phyloP scores from a whole-genome alignment of 108 stramenopile genomes.

The Licmophora abbreviata region DNA sequence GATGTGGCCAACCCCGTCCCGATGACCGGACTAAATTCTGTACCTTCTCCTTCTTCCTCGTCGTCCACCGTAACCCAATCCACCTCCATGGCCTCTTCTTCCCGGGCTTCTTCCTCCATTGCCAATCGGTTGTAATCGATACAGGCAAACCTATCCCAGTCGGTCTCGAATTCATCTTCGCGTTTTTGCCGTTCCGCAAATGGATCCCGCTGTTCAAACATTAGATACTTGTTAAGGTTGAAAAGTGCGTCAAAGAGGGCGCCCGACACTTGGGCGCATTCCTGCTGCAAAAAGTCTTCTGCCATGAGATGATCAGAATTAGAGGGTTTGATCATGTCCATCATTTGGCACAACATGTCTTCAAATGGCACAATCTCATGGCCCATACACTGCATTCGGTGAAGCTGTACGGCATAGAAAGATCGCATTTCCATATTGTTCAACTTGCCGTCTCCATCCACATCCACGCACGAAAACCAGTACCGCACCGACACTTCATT shows the following conservation, averaged over 20 bases:
- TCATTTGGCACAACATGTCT: slow-evolving; percentile 98
- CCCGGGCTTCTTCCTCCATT: slow-evolving; percentile 89
- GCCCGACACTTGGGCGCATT: slow-evolving; percentile 84
- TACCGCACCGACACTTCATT: slow-evolving; percentile 88
- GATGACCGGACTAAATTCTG: neutral
- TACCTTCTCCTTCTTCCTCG: slow-evolving; percentile 52
- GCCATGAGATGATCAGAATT: slow-evolving; percentile 44
- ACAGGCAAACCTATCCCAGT: slow-evolving; percentile 97
- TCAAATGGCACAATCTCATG: slow-evolving; percentile 95
- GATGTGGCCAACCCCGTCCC: too few relatives aligned
- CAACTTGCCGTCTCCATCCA: slow-evolving; percentile 92
- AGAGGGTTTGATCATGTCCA: slow-evolving; percentile 93
- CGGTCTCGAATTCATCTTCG: slow-evolving; percentile 93
- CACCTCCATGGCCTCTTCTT: slow-evolving; percentile 85
- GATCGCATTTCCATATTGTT: slow-evolving; percentile 94
- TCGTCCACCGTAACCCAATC: slow-evolving; percentile 85
- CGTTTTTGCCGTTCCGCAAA: slow-evolving; percentile 85
- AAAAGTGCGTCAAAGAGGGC: slow-evolving; percentile 96
- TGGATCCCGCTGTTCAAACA: slow-evolving; percentile 96
- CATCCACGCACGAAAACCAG: slow-evolving; percentile 95
- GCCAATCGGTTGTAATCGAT: slow-evolving; percentile 92
- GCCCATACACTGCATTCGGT: slow-evolving; percentile 95
- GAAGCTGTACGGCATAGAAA: slow-evolving; percentile 87
- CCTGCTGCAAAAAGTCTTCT: slow-evolving; percentile 86
- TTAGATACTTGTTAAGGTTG: slow-evolving; percentile 96